Base-by-base conservation (phyloP, 1,284 basidiomycete species). In the Rhodotorula sp. region DNA sequence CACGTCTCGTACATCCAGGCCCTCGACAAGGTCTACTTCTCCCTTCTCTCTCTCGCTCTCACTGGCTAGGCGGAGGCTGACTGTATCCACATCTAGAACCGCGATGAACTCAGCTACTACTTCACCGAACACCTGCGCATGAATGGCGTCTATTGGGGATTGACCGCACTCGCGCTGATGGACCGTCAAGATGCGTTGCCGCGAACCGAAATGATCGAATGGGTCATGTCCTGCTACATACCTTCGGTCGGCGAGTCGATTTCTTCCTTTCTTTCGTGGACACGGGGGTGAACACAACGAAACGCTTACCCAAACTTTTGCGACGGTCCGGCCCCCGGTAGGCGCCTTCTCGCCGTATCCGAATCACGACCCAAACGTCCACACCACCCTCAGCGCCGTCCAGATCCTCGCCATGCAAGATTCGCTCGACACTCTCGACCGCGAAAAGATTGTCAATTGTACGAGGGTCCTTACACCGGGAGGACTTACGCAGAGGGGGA, bases 71-170 rank as follows among this genome's bases (percentile, higher is more conserved):
- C 43, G 14, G 14, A 16, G 15, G 12, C 62, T 62, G 12, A 51
- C 58, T 39, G 20, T 39, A 0, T 20, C 6, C 6, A 23, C 12
- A 0, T 16, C 58, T 80, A 93, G 92, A 90, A 87, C 81, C 89
- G 90, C 74, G 87, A 93, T 84, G 92, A 93, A 77, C 85, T 96
- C n/a, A 85, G 87, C 1, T 99, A 97, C 83, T 92, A 98, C 81
- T 85, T 96, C 58, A 97, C 95, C 0, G 87, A 93, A 14, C 96
- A 99, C 82, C 86, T 99, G 14, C 91, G 96, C 15, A 85, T 98
- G 83, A 99, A 98, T 81, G 96, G 94, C 15, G 86, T 98, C 23
- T 99, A 98, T 82, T 99, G 96, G 96, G 96, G 93, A 16, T 84
- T 96, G 39, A 92, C 91, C 0, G 93, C 96, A 0, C 84, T 97